These are phyloP conservation scores for Mycocentrospora acerina DNA, from an alignment of 2,329 filamentous ascomycete genomes.

Conservation along the genomic window DNA sequence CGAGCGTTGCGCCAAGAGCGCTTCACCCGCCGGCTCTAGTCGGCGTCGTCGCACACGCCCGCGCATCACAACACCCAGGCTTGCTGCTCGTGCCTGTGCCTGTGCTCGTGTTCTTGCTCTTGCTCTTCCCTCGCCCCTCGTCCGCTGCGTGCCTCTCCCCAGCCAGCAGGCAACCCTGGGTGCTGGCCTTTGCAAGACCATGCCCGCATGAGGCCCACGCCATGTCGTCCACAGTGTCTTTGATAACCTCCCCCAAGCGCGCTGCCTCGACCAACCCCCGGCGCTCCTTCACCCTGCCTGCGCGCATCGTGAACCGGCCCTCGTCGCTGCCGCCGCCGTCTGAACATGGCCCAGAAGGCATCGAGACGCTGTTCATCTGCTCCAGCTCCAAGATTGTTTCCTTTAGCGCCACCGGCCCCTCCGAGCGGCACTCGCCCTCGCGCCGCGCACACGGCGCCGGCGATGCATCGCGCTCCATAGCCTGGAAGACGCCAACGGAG, in stretches of 20 bases:
- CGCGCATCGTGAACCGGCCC: conserved; percentile 39
- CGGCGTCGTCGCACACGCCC: too few relatives aligned
- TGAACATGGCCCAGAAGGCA: conserved; percentile 44
- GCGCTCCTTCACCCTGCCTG: conserved; percentile 53
- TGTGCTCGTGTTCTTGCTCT: too few relatives aligned
- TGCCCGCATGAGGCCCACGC: conserved; percentile 28
- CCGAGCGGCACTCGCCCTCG: conserved; percentile 39
- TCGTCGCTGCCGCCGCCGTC: conserved; percentile 35
- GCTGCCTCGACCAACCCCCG: conserved; percentile 32
- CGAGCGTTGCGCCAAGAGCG: too few relatives aligned
- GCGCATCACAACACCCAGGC: too few relatives aligned
- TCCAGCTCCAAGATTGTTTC: conserved; percentile 71
- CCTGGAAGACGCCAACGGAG: conserved; percentile 76
- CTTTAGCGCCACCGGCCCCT: conserved; percentile 51
- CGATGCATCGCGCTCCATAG: conserved; percentile 63
- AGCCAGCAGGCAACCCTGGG: not conserved
- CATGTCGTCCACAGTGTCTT: conserved; percentile 35
- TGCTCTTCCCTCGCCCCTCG: too few relatives aligned
- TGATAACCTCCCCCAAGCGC: conserved; percentile 28
- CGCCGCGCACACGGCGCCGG: conserved; percentile 33
- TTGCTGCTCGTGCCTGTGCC: too few relatives aligned
- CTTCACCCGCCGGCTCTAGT: too few relatives aligned
- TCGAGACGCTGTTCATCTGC: conserved; percentile 75
- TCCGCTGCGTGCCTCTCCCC: not conserved
- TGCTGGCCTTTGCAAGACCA: conserved; percentile 4